A percentile compares a stretch with the other conserved stretches of the same genome.
These are phyloP conservation scores for Neocatenulostroma microsporum DNA, from an alignment of 2,329 filamentous ascomycete species.

Conservation along the genomic window DNA sequence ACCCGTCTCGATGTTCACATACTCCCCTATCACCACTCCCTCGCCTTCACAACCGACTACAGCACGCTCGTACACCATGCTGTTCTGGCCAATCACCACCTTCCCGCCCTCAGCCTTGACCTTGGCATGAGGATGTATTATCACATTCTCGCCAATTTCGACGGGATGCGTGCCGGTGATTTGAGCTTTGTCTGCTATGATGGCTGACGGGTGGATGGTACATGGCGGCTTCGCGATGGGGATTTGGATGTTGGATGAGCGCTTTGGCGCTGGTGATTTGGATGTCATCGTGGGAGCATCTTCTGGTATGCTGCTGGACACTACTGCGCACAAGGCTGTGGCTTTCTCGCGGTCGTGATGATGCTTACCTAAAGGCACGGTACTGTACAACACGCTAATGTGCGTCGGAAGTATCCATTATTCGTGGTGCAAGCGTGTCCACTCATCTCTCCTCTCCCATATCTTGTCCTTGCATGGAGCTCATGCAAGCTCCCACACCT, in stretches of 20 bases:
- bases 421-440: no score
- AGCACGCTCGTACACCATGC: slow-evolving; percentile 66
- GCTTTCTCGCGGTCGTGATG: no score
- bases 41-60: slow-evolving; percentile 22
- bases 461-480: no score
- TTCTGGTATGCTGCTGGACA: no score
- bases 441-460: no score
- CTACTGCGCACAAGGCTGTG: no score
- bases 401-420: no score
- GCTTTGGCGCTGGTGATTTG: slow-evolving; percentile 6
- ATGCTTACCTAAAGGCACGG: no score
- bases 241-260: slow-evolving; percentile 5
- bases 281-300: slow-evolving; percentile 13
- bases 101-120: slow-evolving; percentile 36
- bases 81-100: slow-evolving; percentile 43
- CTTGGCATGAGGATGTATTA: slow-evolving; percentile 76
- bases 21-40: slow-evolving; percentile 33
- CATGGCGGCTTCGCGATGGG: slow-evolving; percentile 26
- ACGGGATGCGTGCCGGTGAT: slow-evolving; percentile 68
- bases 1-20: slow-evolving; percentile 38
- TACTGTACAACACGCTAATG: no score
- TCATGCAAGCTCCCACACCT: no score
- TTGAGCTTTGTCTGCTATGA: slow-evolving; percentile 42
- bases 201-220: slow-evolving; percentile 39
- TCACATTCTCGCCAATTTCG: slow-evolving; percentile 64